Percentiles rank a stretch among this genome's conserved stretches.
These are phyloP conservation scores for Globisporangium cederbergense DNA, from an alignment of 352 stramenopile species.

Conservation along the genomic window DNA sequence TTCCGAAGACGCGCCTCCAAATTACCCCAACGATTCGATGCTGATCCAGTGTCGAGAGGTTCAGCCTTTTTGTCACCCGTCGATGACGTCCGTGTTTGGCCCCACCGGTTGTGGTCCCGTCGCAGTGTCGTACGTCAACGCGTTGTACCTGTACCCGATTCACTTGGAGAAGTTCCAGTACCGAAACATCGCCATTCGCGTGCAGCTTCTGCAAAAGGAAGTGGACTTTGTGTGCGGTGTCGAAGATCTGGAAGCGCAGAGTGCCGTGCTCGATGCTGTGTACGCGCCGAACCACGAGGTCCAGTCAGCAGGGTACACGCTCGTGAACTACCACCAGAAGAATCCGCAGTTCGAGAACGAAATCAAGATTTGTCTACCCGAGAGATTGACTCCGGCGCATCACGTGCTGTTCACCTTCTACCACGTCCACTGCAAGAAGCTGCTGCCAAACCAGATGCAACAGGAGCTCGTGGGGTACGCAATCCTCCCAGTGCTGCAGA, in stretches of 20 bases:
- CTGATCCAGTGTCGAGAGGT: constrained; percentile 46
- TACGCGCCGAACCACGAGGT: constrained; percentile 34
- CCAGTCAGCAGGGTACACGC: constrained; percentile 23
- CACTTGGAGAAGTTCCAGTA: constrained; percentile 63
- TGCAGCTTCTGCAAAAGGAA: constrained; percentile 58
- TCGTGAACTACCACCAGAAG: constrained; percentile 82
- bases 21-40: not conserved
- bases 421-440: constrained; percentile 82
- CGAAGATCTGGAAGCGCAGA: constrained; percentile 26
- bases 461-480: constrained; percentile 66
- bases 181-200: constrained; percentile 62
- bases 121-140: constrained; percentile 52
- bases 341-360: constrained; percentile 74
- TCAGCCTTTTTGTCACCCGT: constrained; percentile 56
- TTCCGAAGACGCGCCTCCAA: not conserved
- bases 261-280: constrained; percentile 32
- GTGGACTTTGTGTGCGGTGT: constrained; percentile 41
- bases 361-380: constrained; percentile 66
- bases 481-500: constrained; percentile 41
- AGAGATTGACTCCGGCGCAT: constrained; percentile 40
- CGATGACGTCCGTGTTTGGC: constrained; percentile 31
- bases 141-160: constrained; percentile 64
- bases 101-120: constrained; percentile 47
- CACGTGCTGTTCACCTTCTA: constrained; percentile 76
- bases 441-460: constrained; percentile 48